These are phyloP conservation scores for Penicillium sp. DNA, from an alignment of 2,329 filamentous ascomycete genomes.

Conservation along the genomic window DNA sequence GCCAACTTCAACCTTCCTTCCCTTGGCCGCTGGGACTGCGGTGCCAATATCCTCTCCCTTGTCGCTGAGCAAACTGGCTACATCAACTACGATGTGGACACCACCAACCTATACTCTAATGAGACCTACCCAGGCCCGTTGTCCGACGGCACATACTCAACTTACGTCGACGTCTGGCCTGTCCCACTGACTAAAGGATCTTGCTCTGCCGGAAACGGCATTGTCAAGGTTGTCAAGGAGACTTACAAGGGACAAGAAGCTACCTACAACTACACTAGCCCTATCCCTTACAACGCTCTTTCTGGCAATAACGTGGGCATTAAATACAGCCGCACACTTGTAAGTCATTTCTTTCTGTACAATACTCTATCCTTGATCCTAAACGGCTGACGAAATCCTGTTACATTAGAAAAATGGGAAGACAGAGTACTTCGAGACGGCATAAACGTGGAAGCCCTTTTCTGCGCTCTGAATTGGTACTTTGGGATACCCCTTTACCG, in stretches of 20 bases:
- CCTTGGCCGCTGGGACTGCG: slow-evolving; percentile 68
- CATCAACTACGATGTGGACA: slow-evolving; percentile 37
- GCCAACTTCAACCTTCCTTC: slow-evolving; percentile 68
- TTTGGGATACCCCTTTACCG: background rate
- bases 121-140: slow-evolving; percentile 51
- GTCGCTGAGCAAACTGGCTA: slow-evolving; percentile 62
- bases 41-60: slow-evolving; percentile 62
- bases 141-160: slow-evolving; percentile 23
- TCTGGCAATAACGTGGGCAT: slow-evolving; percentile 27
- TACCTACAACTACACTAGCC: slow-evolving; percentile 35
- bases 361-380: background rate
- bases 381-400: background rate
- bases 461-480: background rate
- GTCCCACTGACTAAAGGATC: slow-evolving; percentile 24
- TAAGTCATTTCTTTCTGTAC: background rate
- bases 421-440: background rate
- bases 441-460: background rate
- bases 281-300: slow-evolving; percentile 26
- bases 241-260: slow-evolving; percentile 26
- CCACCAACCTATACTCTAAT: slow-evolving; percentile 48
- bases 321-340: slow-evolving; percentile 64
- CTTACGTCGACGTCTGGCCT: slow-evolving; percentile 27
- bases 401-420: background rate
- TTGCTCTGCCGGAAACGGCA: slow-evolving; percentile 32
- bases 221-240: slow-evolving; percentile 30